phyloP scores from a whole-genome alignment of 768 basidiomycete species.

The Kwoniella sp. region DNA sequence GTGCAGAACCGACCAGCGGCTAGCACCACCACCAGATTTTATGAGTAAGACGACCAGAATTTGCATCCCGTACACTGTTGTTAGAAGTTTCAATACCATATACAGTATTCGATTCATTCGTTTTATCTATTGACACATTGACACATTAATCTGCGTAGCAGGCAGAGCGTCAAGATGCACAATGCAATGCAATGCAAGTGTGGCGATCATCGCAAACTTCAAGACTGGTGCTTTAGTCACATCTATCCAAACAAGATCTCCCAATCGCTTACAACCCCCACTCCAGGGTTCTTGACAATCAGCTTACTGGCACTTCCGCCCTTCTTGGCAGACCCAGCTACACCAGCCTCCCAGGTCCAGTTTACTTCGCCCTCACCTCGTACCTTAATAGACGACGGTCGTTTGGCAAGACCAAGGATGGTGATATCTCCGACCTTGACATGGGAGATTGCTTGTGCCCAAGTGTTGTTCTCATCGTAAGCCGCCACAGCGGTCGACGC shows the following conservation, averaged over 20 bases:
- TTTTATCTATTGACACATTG: too few relatives aligned
- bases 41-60: too few relatives aligned
- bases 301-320: conserved; percentile 71
- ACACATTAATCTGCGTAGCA: too few relatives aligned
- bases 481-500: conserved; percentile 58
- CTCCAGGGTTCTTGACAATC: conserved; percentile 61
- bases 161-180: too few relatives aligned
- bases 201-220: too few relatives aligned
- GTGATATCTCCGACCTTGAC: conserved; percentile 83
- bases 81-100: too few relatives aligned
- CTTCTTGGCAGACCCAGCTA: conserved; percentile 62
- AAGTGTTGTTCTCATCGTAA: conserved; percentile 62
- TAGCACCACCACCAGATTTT: too few relatives aligned
- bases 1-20: too few relatives aligned
- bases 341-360: conserved; percentile 71
- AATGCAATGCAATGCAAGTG: too few relatives aligned
- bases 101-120: too few relatives aligned
- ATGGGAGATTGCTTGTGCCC: conserved; percentile 65
- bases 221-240: too few relatives aligned
- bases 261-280: conserved; percentile 56
- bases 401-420: conserved; percentile 68
- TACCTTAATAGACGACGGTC: conserved; percentile 67
- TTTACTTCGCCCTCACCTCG: conserved; percentile 60
- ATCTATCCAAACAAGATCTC: conserved; percentile 39
- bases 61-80: too few relatives aligned